Evolutionary conservation across 148 eudicot species (phyloP).

Genomic region (Vaccinium macrocarpon): DNA sequence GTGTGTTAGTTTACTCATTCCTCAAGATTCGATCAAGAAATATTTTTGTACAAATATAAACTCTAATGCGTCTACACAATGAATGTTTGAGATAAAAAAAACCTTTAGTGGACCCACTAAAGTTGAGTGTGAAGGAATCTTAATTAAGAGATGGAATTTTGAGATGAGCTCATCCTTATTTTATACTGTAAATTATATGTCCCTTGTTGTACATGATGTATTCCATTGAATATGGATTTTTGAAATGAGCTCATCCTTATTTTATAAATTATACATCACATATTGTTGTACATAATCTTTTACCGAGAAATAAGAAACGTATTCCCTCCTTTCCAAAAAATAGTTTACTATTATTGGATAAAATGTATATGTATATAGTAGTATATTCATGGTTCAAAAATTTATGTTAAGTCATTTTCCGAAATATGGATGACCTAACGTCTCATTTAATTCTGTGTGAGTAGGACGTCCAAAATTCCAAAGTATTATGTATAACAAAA

Average conservation of each 20-base stretch:
- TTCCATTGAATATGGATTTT: neutral
- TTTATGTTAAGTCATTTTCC: too few relatives aligned
- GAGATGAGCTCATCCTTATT: neutral
- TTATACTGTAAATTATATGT: neutral
- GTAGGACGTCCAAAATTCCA: neutral
- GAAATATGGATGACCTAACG: neutral
- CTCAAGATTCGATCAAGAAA: neutral
- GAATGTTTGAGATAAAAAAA: neutral
- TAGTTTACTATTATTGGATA: too few relatives aligned
- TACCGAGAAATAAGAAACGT: neutral
- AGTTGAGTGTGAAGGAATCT: neutral
- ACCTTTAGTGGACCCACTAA: neutral
- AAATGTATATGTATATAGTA: too few relatives aligned
- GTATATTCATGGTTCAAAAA: too few relatives aligned
- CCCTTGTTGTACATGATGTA: neutral
- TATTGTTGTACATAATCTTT: neutral
- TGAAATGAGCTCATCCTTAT: neutral
- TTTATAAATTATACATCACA: neutral
- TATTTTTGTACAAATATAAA: neutral
- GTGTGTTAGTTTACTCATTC: neutral
- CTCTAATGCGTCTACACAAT: neutral
- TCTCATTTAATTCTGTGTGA: neutral
- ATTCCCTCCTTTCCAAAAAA: too few relatives aligned
- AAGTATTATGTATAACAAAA: too few relatives aligned
- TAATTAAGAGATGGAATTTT: too few relatives aligned